These are phyloP conservation scores for Hypoxylon sp. DNA, from an alignment of 2,329 filamentous ascomycete species.

Conservation along the genomic window DNA sequence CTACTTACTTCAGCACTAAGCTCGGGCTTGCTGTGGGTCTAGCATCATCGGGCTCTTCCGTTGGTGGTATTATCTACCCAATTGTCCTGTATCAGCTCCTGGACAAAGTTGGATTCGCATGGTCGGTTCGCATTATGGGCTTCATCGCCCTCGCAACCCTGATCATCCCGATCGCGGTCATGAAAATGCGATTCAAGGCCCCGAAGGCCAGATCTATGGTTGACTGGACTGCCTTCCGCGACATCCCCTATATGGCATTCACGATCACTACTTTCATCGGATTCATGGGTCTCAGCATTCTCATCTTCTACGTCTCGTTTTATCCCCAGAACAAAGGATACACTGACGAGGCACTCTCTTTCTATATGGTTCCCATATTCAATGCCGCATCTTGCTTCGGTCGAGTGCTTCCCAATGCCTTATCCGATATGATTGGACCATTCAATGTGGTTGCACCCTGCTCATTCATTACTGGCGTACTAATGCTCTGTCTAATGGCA, in stretches of 20 bases:
- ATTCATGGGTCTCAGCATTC: constrained; percentile 62
- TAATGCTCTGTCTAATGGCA: constrained; percentile 57
- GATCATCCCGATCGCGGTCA: constrained; percentile 52
- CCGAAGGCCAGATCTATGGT: constrained; percentile 57
- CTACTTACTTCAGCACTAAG: constrained; percentile 48
- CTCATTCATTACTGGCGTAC: constrained; percentile 52
- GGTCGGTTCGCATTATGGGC: constrained; percentile 42
- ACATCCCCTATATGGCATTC: constrained; percentile 56
- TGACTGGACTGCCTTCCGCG: constrained; percentile 59
- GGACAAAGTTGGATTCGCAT: constrained; percentile 38
- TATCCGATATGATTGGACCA: constrained; percentile 57
- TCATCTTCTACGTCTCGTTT: constrained; percentile 61
- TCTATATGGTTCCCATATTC: constrained; percentile 59
- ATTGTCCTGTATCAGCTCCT: constrained; percentile 41
- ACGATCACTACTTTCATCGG: constrained; percentile 52
- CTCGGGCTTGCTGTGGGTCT: constrained; percentile 47
- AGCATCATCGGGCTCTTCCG: constrained; percentile 44
- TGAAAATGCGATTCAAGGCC: constrained; percentile 57
- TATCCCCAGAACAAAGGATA: constrained; percentile 46
- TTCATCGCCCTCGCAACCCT: constrained; percentile 44
- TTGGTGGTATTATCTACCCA: constrained; percentile 52
- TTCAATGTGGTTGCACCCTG: constrained; percentile 57
- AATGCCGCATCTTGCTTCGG: constrained; percentile 59
- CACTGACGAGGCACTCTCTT: constrained; percentile 47
- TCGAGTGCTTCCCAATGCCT: constrained; percentile 55